Conservation (phyloP, 129 eudicot species). For the Escallonia rubra region DNA sequence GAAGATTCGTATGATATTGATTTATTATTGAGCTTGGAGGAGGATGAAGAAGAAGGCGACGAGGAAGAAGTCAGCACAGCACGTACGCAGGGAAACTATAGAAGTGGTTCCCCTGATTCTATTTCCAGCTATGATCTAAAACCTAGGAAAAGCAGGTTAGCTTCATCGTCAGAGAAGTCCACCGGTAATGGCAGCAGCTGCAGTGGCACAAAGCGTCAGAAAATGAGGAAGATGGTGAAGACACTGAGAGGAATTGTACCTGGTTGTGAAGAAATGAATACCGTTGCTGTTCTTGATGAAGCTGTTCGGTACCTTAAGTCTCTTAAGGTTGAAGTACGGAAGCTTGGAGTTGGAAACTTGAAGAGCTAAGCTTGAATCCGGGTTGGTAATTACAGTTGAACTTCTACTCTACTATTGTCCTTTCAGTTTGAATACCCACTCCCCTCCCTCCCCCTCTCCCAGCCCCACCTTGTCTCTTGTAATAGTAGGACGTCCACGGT, state of each 20-base stretch:
- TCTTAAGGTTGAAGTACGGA: conserved; percentile 59
- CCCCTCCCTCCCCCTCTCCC: no score
- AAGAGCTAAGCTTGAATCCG: conserved; percentile 10
- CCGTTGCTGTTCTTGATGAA: conserved; percentile 68
- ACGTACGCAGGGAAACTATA: conserved; percentile 35
- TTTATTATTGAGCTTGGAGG: conserved; percentile 57
- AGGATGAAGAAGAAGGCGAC: conserved; percentile 40
- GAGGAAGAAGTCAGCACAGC: conserved; percentile 77
- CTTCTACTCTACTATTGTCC: no score
- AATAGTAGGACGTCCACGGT: no score
- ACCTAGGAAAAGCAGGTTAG: conserved; percentile 24
- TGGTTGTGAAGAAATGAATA: conserved; percentile 54
- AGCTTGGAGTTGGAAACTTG: conserved; percentile 45
- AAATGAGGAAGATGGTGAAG: conserved; percentile 60
- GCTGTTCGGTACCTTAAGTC: conserved; percentile 73
- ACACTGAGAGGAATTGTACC: conserved; percentile 60
- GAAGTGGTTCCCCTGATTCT: conserved; percentile 48
- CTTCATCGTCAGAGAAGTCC: conserved; percentile 29
- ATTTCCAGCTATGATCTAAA: conserved; percentile 27
- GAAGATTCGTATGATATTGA: conserved; percentile 77
- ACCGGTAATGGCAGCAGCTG: conserved; percentile 11
- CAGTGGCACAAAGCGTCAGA: conserved; percentile 42
- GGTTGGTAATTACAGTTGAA: neutral
- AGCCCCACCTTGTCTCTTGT: no score
- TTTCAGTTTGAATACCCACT: no score